Conservation (phyloP, 2,329 filamentous ascomycete species). For the Huntiella abstrusa region DNA sequence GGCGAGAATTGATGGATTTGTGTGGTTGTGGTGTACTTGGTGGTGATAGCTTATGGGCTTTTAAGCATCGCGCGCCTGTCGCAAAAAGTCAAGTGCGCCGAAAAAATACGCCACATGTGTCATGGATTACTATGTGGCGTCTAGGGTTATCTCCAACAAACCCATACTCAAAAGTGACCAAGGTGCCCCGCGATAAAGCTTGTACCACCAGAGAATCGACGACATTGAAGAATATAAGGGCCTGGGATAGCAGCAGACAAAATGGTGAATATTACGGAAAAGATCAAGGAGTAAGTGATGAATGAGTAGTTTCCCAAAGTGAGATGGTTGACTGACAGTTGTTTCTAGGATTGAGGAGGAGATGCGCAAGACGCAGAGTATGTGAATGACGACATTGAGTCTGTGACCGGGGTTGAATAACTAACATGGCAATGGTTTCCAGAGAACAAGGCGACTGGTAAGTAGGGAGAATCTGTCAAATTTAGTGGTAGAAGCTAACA, state of each 20-base stretch:
- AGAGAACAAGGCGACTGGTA: conserved; percentile 99
- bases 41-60: conserved; percentile 8
- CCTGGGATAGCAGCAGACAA: conserved; percentile 18
- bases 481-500: background rate
- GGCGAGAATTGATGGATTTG: background rate
- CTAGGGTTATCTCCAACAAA: no score
- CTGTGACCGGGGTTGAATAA: conserved; percentile 2
- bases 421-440: conserved; percentile 12
- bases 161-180: no score
- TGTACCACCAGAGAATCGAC: no score
- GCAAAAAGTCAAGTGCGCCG: no score
- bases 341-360: conserved; percentile 86
- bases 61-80: no score
- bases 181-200: no score
- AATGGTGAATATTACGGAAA: conserved; percentile 99
- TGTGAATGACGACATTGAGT: conserved; percentile 16
- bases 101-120: no score
- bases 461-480: conserved; percentile 16
- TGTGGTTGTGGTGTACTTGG: background rate
- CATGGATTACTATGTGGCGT: no score
- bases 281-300: conserved; percentile 77
- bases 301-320: no score
- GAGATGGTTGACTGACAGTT: background rate
- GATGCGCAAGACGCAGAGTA: conserved; percentile 98
- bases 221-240: background rate